Base-by-base conservation (phyloP, 2,329 filamentous ascomycete genomes). In the Ophiostoma ips region DNA sequence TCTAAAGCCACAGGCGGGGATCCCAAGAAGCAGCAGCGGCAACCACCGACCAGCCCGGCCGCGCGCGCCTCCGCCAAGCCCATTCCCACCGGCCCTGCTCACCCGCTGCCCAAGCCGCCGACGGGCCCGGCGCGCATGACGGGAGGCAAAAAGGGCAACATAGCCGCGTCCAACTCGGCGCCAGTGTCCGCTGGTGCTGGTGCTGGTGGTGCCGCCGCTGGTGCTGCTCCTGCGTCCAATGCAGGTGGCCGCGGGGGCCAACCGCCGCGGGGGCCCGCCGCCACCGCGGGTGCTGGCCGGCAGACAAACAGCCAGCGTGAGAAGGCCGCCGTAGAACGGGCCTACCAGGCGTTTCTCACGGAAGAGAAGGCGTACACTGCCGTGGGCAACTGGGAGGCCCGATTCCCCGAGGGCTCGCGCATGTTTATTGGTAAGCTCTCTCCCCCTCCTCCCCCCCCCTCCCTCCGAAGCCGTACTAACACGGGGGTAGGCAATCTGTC, bases 401-500 rank as follows among this genome's bases (percentile, higher is more conserved):
- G 80, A 55, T 90, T 90, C 59, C 85, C 86, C 0, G 72, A 80
- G 48, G 83, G 82, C 5, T 88, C 84, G 16, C 75, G 86, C 53
- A 73, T 92, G 48, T 90, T 90, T 61, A 86, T 92, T 62, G 86
- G 85, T 87, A 72, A 62, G 76, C 61, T 57, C 58, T 55, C 55
- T 54, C 52, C 18, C 38, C 40, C 45, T 40, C 49, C 50, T 50
- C 55, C 53, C 57, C 53, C 53, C 49, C 56, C 55, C 52, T 63
- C 10, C 9, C 3, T 24, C 6, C 49, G 68, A 55, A 66, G 50
- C 21, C 51, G 53, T 38, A 24, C 55, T 63, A 18, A 35, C 50
- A n/a, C n/a, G n/a, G 5, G 9, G 61, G 87, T 61, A 95, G 88
- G 89, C 50, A 98, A 96, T 62, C 73, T 98, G 11, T 89, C 88